A percentile compares a stretch with the other conserved stretches of the same genome.
Conservation (phyloP, 176 grass and related monocot genomes). For the Triticum timopheevii region DNA sequence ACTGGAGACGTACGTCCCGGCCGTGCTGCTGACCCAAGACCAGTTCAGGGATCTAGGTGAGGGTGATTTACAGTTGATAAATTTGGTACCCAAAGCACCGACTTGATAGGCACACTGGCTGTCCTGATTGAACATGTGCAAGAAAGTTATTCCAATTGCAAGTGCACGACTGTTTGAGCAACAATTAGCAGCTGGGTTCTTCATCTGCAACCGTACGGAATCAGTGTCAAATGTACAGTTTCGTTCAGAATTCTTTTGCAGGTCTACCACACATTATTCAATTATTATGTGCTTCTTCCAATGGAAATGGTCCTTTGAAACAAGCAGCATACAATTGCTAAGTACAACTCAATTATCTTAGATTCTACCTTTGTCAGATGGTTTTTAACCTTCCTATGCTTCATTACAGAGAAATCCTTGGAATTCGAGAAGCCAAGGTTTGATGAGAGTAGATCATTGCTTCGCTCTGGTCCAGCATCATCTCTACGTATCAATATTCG, state of each 20-base stretch:
- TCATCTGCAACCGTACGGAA: neutral
- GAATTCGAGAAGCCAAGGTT: slow-evolving; percentile 68
- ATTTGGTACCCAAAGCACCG: neutral
- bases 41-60: slow-evolving; percentile 88
- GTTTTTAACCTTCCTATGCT: neutral
- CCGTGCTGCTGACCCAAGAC: slow-evolving; percentile 74
- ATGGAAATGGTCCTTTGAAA: neutral
- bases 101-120: too few species aligned
- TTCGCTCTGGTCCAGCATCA: slow-evolving; percentile 77
- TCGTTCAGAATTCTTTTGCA: neutral
- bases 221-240: neutral
- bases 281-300: neutral
- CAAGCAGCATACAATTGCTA: neutral
- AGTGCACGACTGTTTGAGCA: neutral
- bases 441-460: slow-evolving; percentile 68
- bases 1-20: slow-evolving; percentile 75
- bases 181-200: neutral
- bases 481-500: slow-evolving; percentile 85
- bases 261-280: neutral
- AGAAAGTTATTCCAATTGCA: neutral
- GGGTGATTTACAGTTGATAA: neutral
- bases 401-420: slow-evolving; percentile 70
- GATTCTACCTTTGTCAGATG: neutral
- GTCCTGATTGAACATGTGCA: neutral
- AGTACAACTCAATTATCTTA: neutral